Evolutionary conservation across 139 green algal genomes (phyloP).

Genomic region (Auxenochlorella pyrenoidosa): DNA sequence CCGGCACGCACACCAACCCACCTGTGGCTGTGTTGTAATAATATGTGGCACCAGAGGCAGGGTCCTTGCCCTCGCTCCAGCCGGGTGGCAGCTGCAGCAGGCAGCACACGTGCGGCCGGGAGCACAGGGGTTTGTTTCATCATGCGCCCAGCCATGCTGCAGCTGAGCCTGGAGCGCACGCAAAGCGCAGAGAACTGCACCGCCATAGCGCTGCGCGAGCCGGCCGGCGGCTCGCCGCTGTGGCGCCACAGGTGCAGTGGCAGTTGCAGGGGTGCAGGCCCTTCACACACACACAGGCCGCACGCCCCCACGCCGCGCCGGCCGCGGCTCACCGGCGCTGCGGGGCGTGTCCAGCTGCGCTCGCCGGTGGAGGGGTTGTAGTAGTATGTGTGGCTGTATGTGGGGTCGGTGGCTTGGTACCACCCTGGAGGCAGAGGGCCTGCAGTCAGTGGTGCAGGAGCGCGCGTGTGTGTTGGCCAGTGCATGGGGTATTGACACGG

Average conservation of each 20-base stretch:
- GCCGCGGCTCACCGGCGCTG: not conserved
- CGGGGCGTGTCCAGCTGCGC: constrained; percentile 72
- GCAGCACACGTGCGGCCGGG: not conserved
- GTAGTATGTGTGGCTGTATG: constrained; percentile 69
- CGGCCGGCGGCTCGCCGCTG: too few species aligned
- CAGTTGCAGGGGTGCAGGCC: too few species aligned
- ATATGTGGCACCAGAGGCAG: constrained; percentile 8
- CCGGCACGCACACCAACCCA: not conserved
- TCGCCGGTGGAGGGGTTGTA: constrained; percentile 73
- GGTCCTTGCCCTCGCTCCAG: constrained; percentile 25
- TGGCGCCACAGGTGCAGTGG: too few species aligned
- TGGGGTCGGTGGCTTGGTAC: constrained; percentile 70
- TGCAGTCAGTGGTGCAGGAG: not conserved
- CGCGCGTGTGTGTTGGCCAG: too few species aligned
- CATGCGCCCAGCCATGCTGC: not conserved
- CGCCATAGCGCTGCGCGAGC: too few species aligned
- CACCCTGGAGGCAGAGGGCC: constrained; percentile 68
- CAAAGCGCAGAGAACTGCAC: too few species aligned
- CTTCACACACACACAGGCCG: not conserved
- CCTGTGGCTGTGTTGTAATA: constrained; percentile 17
- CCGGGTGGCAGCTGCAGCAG: constrained; percentile 2
- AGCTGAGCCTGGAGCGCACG: too few species aligned
- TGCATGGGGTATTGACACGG: too few species aligned
- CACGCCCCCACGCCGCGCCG: not conserved
- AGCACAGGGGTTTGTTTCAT: too few species aligned